Percentiles rank a stretch among this genome's conserved stretches.
Evolutionary conservation across 1,139 yeast species (phyloP).

Genomic region (Casaregolazyma suthepensis): DNA sequence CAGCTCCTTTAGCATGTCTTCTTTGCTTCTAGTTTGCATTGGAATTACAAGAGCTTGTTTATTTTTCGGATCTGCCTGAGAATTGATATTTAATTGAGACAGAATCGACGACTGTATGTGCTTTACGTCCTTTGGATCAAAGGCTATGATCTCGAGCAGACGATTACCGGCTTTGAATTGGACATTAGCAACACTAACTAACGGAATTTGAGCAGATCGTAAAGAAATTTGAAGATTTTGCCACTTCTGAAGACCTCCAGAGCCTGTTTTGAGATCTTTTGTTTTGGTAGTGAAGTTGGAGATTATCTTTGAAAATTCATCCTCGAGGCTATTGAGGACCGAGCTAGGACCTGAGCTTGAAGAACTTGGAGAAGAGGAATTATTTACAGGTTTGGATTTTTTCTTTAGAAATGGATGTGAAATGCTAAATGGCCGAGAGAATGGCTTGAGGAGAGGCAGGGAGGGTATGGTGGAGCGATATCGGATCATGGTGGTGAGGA

Average conservation of each 20-base stretch:
- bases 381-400: neutral
- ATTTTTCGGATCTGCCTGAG: constrained; percentile 66
- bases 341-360: neutral
- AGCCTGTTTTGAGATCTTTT: constrained; percentile 61
- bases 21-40: constrained; percentile 55
- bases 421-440: neutral
- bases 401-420: neutral
- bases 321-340: constrained; percentile 33
- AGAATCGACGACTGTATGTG: constrained; percentile 64
- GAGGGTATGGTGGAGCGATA: neutral
- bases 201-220: constrained; percentile 45
- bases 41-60: constrained; percentile 69
- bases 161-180: constrained; percentile 60
- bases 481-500: neutral
- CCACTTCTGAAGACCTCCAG: constrained; percentile 59
- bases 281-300: constrained; percentile 51
- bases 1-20: constrained; percentile 56
- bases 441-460: neutral
- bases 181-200: constrained; percentile 68
- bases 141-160: constrained; percentile 66
- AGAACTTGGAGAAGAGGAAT: neutral
- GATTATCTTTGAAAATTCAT: constrained; percentile 44
- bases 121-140: constrained; percentile 70
- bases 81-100: constrained; percentile 69
- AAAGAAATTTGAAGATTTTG: constrained; percentile 52